Conservation (phyloP, 2,329 filamentous ascomycete genomes). For the Scortechinia acanthostroma region DNA sequence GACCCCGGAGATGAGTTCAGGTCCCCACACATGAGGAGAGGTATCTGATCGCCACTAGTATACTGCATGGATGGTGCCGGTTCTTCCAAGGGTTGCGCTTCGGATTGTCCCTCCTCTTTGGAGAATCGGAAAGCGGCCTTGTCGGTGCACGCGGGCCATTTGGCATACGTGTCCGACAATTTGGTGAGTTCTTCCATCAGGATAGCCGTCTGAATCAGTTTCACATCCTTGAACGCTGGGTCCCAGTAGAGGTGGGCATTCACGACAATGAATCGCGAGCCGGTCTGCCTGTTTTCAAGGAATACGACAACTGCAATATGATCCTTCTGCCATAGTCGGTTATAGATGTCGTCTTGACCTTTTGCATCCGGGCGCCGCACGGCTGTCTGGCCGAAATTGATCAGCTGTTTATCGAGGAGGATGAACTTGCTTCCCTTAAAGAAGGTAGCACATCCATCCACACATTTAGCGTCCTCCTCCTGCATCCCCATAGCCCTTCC, state of each 20-base stretch:
- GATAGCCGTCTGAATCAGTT: conserved; percentile 63
- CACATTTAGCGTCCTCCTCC: conserved; percentile 54
- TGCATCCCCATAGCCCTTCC: conserved; percentile 60
- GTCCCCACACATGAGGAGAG: conserved; percentile 60
- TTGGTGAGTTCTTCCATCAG: conserved; percentile 60
- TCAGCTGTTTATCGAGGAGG: conserved; percentile 58
- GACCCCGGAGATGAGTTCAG: conserved; percentile 61
- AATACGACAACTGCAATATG: conserved; percentile 61
- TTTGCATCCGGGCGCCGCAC: conserved; percentile 64
- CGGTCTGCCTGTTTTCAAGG: conserved; percentile 59
- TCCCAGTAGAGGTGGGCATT: conserved; percentile 68
- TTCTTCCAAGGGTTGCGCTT: conserved; percentile 18
- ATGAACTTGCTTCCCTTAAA: conserved; percentile 63
- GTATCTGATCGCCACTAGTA: conserved; percentile 50
- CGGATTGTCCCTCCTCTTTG: conserved; percentile 7
- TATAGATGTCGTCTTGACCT: conserved; percentile 65
- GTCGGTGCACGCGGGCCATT: conserved; percentile 5
- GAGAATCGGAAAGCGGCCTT: conserved; percentile 5
- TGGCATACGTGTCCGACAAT: conserved; percentile 49
- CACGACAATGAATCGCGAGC: conserved; percentile 57
- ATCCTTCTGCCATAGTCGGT: conserved; percentile 65
- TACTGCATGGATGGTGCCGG: conserved; percentile 42
- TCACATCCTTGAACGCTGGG: conserved; percentile 60
- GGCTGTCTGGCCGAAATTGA: conserved; percentile 59
- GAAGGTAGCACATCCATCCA: conserved; percentile 66